Evolutionary conservation across 2,329 filamentous ascomycete species (phyloP).

Genomic region (Escovopsis sp.): DNA sequence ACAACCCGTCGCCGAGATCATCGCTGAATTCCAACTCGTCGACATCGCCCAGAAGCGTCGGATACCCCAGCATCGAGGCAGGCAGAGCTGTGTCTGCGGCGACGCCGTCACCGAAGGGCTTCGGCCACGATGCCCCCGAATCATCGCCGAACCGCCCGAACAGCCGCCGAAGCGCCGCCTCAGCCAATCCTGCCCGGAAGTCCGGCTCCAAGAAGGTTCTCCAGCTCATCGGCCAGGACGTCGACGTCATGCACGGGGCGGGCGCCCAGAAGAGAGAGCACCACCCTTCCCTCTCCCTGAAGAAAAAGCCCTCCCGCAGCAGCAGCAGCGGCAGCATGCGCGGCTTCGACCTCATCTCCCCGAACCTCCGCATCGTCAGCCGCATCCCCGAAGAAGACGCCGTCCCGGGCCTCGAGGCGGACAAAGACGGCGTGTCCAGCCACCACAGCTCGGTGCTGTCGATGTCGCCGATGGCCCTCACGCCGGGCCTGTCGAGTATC

Average conservation of each 20-base stretch:
- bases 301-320: background rate
- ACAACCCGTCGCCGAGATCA: background rate
- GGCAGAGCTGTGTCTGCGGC: background rate
- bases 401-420: slow-evolving; percentile 8
- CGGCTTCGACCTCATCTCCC: background rate
- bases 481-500: slow-evolving; percentile 4
- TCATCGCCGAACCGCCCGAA: background rate
- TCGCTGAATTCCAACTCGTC: background rate
- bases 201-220: slow-evolving; percentile 21
- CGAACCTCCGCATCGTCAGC: background rate
- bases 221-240: slow-evolving; percentile 26
- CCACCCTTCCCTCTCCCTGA: background rate
- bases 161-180: slow-evolving; percentile 9
- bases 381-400: slow-evolving; percentile 2
- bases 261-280: background rate
- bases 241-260: slow-evolving; percentile 13
- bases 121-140: background rate
- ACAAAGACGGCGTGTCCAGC: slow-evolving; percentile 8
- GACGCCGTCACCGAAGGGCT: slow-evolving; percentile 2
- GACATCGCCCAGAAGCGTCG: background rate
- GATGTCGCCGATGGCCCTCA: slow-evolving; percentile 7
- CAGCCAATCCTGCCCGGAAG: no score
- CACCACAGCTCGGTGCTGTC: slow-evolving; percentile 10
- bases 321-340: background rate
- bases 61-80: background rate